Evolutionary conservation across 768 basidiomycete species (phyloP).

Genomic region (Stropharia rugosoannulata): DNA sequence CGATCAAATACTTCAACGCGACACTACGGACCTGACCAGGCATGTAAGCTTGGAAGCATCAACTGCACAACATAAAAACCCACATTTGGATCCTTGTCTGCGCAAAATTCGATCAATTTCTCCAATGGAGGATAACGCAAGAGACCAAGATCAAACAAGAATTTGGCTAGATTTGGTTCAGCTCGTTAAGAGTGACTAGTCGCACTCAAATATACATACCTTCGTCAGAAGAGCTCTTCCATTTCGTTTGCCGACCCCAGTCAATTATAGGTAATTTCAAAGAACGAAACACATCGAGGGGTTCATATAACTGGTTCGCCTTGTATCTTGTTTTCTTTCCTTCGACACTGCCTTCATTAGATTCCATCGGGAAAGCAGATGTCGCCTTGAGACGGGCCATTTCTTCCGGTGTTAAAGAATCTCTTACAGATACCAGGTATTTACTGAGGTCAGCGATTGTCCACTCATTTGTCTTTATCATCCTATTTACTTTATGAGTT

Average conservation of each 20-base stretch:
- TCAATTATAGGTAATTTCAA: slow-evolving; percentile 82
- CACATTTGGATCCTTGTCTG: slow-evolving; percentile 46
- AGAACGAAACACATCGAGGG: slow-evolving; percentile 64
- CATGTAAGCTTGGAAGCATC: not conserved
- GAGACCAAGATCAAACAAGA: slow-evolving; percentile 73
- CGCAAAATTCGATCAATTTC: slow-evolving; percentile 66
- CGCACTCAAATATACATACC: slow-evolving; percentile 43
- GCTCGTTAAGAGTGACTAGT: not conserved
- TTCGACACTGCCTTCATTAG: slow-evolving; percentile 14
- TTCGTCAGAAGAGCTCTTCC: slow-evolving; percentile 84
- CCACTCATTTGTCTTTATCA: slow-evolving; percentile 92
- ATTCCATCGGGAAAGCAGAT: slow-evolving; percentile 74
- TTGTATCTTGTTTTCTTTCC: slow-evolving; percentile 49
- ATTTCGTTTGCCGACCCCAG: slow-evolving; percentile 80
- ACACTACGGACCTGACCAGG: slow-evolving; percentile 38
- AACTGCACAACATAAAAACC: not conserved
- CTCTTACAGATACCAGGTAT: slow-evolving; percentile 83
- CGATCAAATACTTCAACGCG: slow-evolving; percentile 82
- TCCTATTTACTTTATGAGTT: slow-evolving; percentile 40
- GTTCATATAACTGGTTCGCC: slow-evolving; percentile 85
- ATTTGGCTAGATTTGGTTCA: slow-evolving; percentile 55
- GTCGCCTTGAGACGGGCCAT: slow-evolving; percentile 60
- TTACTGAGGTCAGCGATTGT: slow-evolving; percentile 80
- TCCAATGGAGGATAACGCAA: slow-evolving; percentile 67
- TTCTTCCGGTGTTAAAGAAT: slow-evolving; percentile 45